Base-by-base conservation (phyloP, 768 basidiomycete species). In the Pholiota molesta region DNA sequence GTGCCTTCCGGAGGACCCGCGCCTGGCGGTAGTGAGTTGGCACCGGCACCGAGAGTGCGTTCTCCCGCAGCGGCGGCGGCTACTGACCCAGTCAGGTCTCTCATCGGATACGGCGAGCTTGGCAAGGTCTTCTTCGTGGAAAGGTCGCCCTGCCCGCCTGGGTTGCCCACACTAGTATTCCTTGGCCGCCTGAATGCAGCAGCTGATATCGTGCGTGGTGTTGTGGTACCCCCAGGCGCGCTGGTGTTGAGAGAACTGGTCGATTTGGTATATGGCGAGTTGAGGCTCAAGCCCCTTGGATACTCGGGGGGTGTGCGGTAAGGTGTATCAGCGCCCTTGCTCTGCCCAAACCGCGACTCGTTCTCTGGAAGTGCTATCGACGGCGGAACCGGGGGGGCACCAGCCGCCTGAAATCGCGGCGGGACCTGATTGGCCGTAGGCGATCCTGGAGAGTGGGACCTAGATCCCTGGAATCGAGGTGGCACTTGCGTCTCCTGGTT, bases 121-220 rank as follows among this genome's bases (percentile, higher is more conserved):
- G 81, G 82, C 19, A 83, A 64, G 11, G 81, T 81, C 67, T 83
- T 87, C 74, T 80, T 83, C 45, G 83, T 63, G 35, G 74, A 72
- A n/a, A 65, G 40, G 16, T 68, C 53, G 14, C 54, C n/a, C n/a
- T n/a, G n/a, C n/a, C n/a, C 26, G 26, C 26, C 61, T 21, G 57
- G 37, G 33, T 59, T 63, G 35, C 35, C 69, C 49, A 47, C 77
- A 77, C 33, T 71, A 6, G 62, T 33, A 45, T 65, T 67, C 52
- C 66, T 60, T 17, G 81, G 85, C 29, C 88, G 78, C 67, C 82
- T 84, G 74, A 93, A 93, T 26, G 90, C 90, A 5, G 90, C 88
- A 0, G 90, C 91, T 2, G 89, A 84, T 56, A 93, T 92, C 59
- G 85, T 93, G 45, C 87, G 81, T 14, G 81, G 70, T 8, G 66